These are phyloP conservation scores for Excoecaria agallocha DNA, from an alignment of 345 rosid species.

Conservation along the genomic window DNA sequence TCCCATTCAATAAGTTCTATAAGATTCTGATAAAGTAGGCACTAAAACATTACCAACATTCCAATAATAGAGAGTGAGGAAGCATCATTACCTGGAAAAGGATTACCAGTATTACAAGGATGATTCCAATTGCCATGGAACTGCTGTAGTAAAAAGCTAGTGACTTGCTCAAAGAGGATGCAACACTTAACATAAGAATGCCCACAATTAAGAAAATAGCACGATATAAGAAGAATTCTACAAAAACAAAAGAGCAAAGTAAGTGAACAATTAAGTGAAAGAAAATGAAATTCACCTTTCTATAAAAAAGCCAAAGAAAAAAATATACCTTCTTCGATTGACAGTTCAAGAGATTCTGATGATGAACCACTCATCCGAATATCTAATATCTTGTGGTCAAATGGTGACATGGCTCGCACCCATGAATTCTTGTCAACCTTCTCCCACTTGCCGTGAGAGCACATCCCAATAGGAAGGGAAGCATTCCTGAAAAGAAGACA, in stretches of 20 bases:
- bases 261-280: conserved; percentile 1
- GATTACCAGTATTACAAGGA: conserved; percentile 78
- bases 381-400: conserved; percentile 73
- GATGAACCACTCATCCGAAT: conserved; percentile 50
- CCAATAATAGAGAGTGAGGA: not conserved
- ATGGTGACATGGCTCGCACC: conserved; percentile 83
- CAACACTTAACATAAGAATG: conserved; percentile 53
- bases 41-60: not conserved
- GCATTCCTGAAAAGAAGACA: conserved; percentile 49
- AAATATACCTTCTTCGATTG: conserved; percentile 60
- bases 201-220: conserved; percentile 61
- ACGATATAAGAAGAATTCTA: conserved; percentile 67
- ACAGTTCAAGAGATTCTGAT: conserved; percentile 44
- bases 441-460: conserved; percentile 74
- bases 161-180: conserved; percentile 71
- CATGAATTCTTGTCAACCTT: conserved; percentile 69
- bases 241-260: conserved; percentile 21
- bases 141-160: conserved; percentile 81
- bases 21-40: not conserved
- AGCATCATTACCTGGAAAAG: conserved; percentile 71
- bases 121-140: conserved; percentile 84
- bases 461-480: conserved; percentile 78
- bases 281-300: not conserved
- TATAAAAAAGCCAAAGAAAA: not conserved
- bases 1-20: no score